Base-by-base conservation (phyloP, 352 stramenopile species). In the Globisporangium lucens region DNA sequence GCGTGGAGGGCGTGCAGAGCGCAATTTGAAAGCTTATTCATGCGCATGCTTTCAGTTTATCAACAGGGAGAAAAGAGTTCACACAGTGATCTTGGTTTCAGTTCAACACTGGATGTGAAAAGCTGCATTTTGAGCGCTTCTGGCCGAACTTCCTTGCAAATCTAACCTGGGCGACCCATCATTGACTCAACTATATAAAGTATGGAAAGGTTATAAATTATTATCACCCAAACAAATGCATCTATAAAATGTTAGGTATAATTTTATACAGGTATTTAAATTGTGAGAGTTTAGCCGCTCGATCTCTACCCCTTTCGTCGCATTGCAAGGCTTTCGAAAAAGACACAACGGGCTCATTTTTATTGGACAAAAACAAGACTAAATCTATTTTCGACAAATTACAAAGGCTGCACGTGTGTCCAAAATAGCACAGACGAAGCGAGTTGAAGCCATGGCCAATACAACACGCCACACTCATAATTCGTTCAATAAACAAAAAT, bases 241-340 rank as follows among this genome's bases (percentile, higher is more conserved):
- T 24, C 24, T 24, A 24, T 24, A 24, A 24, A 24, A 24, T 24
- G 0, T 24, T 0, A 33, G 3, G n/a, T 56, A 56, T 56, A 3
- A n/a, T n/a, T 22, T 58, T 10, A 24, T 5, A 41, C 29, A 41
- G 27, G 55, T 29, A 61, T 30, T 58, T 2, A 20, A 24, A 29
- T 27, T 27, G 12, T 17, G 13, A 7, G 5, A 7, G 22, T 24
- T 13, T 24, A 6, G 10, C 4, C 17, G 4, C 5, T 27, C 12
- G 17, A 9, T 17, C 17, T 20, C 38, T 24, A 8, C 8, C 10
- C 46, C n/a, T 56, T 65, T 65, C 60, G 29, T 47, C 43, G 7
- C 43, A 47, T 65, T 57, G 43, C 24, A 53, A 38, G 30, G 24
- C 13, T 13, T 51, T 64, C 15, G 13, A 35, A 56, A 63, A 55